Conservation (phyloP, 23 red algal genomes). For the Gracilaria caudata region DNA sequence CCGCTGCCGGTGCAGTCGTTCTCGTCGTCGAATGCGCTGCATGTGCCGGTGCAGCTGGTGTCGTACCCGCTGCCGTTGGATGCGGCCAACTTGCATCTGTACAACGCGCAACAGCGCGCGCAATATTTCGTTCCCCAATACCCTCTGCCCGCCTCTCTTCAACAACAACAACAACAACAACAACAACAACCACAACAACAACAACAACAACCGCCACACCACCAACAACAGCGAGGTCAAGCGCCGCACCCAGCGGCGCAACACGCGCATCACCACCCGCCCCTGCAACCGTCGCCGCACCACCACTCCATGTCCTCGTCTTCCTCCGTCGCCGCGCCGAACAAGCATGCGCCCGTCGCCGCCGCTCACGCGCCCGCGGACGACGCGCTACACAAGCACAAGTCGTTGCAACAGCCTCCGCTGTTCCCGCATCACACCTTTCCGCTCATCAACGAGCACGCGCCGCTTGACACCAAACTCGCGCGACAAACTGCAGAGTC, state of each 20-base stretch:
- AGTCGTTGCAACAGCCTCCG: not conserved
- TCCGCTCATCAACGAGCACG: not conserved
- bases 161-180: not conserved
- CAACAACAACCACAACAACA: conserved; percentile 23
- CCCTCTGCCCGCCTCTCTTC: not conserved
- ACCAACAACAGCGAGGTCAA: conserved; percentile 6
- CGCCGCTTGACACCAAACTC: not conserved
- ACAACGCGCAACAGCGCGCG: conserved; percentile 12
- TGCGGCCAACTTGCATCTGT: not conserved
- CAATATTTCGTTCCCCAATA: not conserved
- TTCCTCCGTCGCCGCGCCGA: not conserved
- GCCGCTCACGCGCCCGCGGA: not conserved
- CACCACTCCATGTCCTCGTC: not conserved
- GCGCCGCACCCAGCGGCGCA: not conserved
- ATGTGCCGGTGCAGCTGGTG: not conserved
- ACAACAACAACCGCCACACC: conserved; percentile 15
- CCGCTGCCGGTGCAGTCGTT: not conserved
- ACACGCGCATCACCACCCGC: not conserved
- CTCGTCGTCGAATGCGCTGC: not conserved
- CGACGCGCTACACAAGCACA: not conserved
- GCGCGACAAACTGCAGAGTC: conserved; percentile 7
- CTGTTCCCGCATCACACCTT: not conserved
- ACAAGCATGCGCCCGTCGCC: not conserved
- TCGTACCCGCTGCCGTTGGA: conserved; percentile 21
- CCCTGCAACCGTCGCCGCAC: not conserved